phyloP scores from a whole-genome alignment of 2,329 filamentous ascomycete genomes.

The Diplodia sapinea region DNA sequence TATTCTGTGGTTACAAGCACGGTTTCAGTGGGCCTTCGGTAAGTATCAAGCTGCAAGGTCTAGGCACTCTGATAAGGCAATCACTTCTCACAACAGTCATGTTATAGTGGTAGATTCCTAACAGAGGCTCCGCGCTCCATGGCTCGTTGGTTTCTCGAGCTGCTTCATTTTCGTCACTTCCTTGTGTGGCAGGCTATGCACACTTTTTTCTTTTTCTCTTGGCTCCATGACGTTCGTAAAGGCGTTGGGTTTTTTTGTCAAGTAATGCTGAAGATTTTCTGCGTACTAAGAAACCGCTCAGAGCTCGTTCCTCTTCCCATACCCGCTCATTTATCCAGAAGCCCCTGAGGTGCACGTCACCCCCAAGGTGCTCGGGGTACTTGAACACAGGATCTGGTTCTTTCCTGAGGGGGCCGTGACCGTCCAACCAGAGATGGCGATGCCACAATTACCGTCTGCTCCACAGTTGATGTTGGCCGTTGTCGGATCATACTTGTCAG shows the following conservation, averaged over 20 bases:
- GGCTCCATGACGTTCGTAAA: background rate
- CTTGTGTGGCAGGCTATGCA: background rate
- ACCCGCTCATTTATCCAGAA: conserved; percentile 8
- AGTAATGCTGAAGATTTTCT: background rate
- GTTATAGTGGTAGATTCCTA: background rate
- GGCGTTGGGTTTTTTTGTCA: background rate
- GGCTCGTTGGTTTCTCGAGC: background rate
- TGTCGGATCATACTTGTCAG: conserved; percentile 50
- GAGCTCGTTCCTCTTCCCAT: background rate
- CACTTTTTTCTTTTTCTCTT: background rate
- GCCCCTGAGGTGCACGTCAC: conserved; percentile 23
- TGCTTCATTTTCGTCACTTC: background rate
- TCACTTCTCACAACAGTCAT: background rate
- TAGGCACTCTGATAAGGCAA: background rate
- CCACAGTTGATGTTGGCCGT: conserved; percentile 30
- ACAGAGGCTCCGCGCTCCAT: background rate
- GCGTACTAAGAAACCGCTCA: no score
- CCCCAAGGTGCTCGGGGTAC: conserved; percentile 18
- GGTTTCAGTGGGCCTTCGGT: background rate
- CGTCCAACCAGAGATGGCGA: conserved; percentile 22
- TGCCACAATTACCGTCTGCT: conserved; percentile 15
- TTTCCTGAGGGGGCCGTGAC: conserved; percentile 19
- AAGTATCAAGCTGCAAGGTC: background rate
- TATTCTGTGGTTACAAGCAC: background rate
- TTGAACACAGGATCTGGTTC: conserved; percentile 25